phyloP scores from a whole-genome alignment of 805 yeast genomes.

The Candida maltosa region DNA sequence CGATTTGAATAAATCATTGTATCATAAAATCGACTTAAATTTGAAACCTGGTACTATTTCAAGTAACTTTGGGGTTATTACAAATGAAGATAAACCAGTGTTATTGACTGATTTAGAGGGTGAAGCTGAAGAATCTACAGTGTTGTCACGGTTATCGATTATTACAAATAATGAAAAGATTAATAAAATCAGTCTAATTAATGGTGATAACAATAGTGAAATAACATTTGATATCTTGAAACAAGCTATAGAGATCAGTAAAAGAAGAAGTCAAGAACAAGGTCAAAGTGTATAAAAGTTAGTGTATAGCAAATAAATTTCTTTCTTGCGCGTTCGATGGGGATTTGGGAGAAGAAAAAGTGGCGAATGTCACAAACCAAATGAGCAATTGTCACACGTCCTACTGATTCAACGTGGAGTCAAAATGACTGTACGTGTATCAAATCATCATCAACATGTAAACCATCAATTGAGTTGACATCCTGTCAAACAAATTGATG shows the following conservation, averaged over 20 bases:
- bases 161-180: constrained; percentile 24
- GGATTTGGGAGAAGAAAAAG: too few species aligned
- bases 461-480: too few species aligned
- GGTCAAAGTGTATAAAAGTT: not conserved
- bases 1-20: constrained; percentile 38
- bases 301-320: too few species aligned
- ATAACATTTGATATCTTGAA: constrained; percentile 46
- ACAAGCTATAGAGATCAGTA: constrained; percentile 41
- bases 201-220: constrained; percentile 39
- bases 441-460: too few species aligned
- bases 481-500: too few species aligned
- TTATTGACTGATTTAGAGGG: constrained; percentile 78
- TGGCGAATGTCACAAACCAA: too few species aligned
- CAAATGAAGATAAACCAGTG: constrained; percentile 14
- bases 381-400: too few species aligned
- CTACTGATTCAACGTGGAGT: too few species aligned
- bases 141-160: constrained; percentile 51
- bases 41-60: constrained; percentile 34
- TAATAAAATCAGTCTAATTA: constrained; percentile 45
- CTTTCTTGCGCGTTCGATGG: too few species aligned
- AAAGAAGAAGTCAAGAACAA: constrained; percentile 8
- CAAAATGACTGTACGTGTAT: too few species aligned
- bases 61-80: constrained; percentile 57
- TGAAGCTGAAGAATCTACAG: constrained; percentile 71
- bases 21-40: constrained; percentile 37